phyloP scores from a whole-genome alignment of 768 basidiomycete genomes.

The Lentinus brumalis region DNA sequence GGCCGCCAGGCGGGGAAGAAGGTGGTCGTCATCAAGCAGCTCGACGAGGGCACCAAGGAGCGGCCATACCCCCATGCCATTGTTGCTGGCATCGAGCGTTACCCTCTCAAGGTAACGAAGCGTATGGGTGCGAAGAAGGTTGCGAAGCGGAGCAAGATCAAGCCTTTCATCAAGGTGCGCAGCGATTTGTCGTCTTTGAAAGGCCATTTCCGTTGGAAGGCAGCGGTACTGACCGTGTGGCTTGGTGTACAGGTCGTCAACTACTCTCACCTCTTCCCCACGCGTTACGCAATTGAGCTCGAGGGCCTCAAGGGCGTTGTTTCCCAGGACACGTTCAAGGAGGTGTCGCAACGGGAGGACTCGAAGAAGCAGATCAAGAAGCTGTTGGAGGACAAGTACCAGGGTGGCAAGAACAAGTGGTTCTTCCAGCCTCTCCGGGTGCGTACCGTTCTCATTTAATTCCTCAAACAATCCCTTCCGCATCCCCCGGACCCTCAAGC shows the following conservation, averaged over 20 bases:
- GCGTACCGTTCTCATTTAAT: conserved; percentile 22
- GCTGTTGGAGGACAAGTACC: conserved; percentile 93
- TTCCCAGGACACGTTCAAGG: conserved; percentile 91
- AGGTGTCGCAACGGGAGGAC: conserved; percentile 92
- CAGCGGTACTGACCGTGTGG: neutral
- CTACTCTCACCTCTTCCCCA: conserved; percentile 99
- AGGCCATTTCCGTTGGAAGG: neutral
- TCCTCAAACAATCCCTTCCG: neutral
- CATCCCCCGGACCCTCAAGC: neutral
- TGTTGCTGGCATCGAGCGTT: conserved; percentile 97
- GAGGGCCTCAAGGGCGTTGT: conserved; percentile 91
- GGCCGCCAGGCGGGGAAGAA: conserved; percentile 99
- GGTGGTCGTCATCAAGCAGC: conserved; percentile 97
- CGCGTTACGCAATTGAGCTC: conserved; percentile 96
- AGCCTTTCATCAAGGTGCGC: conserved; percentile 98
- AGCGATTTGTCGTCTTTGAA: conserved; percentile 4
- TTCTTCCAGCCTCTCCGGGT: conserved; percentile 90
- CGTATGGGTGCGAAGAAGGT: conserved; percentile 98
- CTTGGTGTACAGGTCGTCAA: conserved; percentile 69
- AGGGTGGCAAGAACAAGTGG: conserved; percentile 95
- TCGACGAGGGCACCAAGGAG: conserved; percentile 96
- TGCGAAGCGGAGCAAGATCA: conserved; percentile 91
- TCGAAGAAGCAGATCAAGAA: conserved; percentile 97
- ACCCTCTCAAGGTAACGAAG: conserved; percentile 96
- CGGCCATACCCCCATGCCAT: conserved; percentile 97